phyloP scores from a whole-genome alignment of 257 asterid genomes.

The Craterostigma plantagineum region DNA sequence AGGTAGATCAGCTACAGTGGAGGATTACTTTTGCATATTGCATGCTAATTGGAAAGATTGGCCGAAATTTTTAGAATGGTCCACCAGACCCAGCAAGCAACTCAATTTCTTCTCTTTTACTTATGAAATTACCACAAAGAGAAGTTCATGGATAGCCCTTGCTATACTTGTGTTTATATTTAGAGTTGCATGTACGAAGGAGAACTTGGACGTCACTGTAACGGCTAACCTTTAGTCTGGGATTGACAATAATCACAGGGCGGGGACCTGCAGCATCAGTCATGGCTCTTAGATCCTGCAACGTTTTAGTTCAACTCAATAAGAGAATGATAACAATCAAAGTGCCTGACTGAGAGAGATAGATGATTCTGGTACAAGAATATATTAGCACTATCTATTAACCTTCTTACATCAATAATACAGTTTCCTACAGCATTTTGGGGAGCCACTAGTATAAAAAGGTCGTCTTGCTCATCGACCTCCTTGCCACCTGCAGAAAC shows the following conservation, averaged over 20 bases:
- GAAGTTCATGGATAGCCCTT: constrained; percentile 1
- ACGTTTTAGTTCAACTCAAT: neutral
- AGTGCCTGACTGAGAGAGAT: constrained; percentile 1
- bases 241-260: constrained; percentile 75
- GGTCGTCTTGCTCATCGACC: constrained; percentile 79
- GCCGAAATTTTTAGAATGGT: no score
- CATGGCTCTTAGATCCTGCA: constrained; percentile 86
- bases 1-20: constrained; percentile 8
- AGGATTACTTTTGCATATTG: no score
- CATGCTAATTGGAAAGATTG: no score
- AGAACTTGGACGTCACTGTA: neutral
- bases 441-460: constrained; percentile 91
- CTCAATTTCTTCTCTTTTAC: neutral
- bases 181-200: neutral
- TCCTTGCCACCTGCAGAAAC: constrained; percentile 60
- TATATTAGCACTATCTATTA: neutral
- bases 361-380: constrained; percentile 6
- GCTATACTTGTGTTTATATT: neutral
- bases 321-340: no score
- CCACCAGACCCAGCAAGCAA: no score
- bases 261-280: constrained; percentile 85
- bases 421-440: constrained; percentile 94
- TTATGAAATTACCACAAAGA: constrained; percentile 9
- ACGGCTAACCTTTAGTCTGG: constrained; percentile 59
- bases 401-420: constrained; percentile 62